Evolutionary conservation across 495 filamentous ascomycete species (phyloP).

Genomic region (Cercophora sp.): DNA sequence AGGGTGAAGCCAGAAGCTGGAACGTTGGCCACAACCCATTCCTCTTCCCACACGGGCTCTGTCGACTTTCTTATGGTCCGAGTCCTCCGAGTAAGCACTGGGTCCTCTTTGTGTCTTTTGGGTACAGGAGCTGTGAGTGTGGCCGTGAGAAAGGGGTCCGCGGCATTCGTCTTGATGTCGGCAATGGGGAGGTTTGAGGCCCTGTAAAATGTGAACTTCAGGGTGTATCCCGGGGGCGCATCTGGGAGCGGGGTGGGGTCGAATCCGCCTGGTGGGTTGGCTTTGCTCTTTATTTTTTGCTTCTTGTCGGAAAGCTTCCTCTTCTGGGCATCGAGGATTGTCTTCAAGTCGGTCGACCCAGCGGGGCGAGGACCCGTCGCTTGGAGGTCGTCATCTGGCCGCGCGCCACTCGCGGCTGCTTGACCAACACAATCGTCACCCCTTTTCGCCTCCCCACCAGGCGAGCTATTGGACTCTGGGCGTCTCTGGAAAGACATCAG

Average conservation of each 20-base stretch:
- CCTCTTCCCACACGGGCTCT: conserved; percentile 75
- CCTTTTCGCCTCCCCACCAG: no score
- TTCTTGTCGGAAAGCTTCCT: conserved; percentile 51
- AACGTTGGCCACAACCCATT: conserved; percentile 86
- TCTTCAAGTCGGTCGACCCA: conserved; percentile 23
- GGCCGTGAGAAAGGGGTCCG: conserved; percentile 78
- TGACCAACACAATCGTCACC: neutral
- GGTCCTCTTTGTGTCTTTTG: conserved; percentile 75
- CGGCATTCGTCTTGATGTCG: conserved; percentile 71
- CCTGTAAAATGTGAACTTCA: conserved; percentile 80
- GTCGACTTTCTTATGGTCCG: conserved; percentile 65
- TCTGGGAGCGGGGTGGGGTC: conserved; percentile 72
- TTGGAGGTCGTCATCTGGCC: neutral
- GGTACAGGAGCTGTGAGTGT: conserved; percentile 60
- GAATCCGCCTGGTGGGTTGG: conserved; percentile 72
- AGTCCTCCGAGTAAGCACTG: conserved; percentile 66
- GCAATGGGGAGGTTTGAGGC: conserved; percentile 76
- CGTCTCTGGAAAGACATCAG: no score
- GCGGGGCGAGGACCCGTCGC: neutral
- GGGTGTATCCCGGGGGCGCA: conserved; percentile 70
- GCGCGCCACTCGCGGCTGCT: neutral
- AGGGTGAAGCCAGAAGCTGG: conserved; percentile 72
- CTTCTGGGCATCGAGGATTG: conserved; percentile 53
- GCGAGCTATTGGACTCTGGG: no score
- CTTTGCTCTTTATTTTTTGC: conserved; percentile 54